Percentiles rank a stretch among this genome's conserved stretches.
Evolutionary conservation across 2,329 filamentous ascomycete species (phyloP).

Genomic region (Rhynchosporium secalis): DNA sequence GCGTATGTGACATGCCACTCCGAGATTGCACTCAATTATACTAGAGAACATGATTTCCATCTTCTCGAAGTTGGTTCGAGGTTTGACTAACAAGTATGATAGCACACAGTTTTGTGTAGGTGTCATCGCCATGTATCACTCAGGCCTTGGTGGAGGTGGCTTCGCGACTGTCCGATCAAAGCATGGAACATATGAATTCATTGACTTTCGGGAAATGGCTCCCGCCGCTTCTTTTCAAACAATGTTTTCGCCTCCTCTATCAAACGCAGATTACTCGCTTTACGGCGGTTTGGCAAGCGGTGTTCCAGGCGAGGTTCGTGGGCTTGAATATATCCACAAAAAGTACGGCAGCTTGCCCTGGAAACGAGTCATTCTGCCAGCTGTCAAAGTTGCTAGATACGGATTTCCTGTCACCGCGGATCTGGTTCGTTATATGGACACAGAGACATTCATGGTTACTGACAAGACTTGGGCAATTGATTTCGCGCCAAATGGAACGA

Average conservation of each 20-base stretch:
- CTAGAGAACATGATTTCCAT: too few species aligned
- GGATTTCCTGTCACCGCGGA: constrained; percentile 62
- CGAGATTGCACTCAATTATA: too few species aligned
- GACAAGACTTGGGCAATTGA: constrained; percentile 82
- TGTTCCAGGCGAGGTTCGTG: constrained; percentile 51
- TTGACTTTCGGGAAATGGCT: constrained; percentile 70
- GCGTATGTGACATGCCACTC: constrained; percentile 33
- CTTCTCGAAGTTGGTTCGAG: too few species aligned
- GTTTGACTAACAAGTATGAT: too few species aligned
- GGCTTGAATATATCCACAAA: constrained; percentile 42
- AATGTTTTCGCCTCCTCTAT: constrained; percentile 59
- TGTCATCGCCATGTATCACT: constrained; percentile 55
- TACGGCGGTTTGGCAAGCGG: constrained; percentile 58
- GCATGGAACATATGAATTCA: constrained; percentile 63
- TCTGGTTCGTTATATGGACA: constrained; percentile 60
- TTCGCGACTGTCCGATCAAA: constrained; percentile 62
- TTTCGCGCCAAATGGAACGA: constrained; percentile 80
- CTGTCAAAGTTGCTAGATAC: constrained; percentile 59
- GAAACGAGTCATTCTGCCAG: constrained; percentile 57
- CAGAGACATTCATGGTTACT: constrained; percentile 36
- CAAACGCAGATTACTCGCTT: constrained; percentile 53
- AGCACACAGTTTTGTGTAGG: constrained; percentile 53
- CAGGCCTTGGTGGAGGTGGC: constrained; percentile 65
- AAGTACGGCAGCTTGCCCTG: constrained; percentile 55
- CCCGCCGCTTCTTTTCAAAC: constrained; percentile 59